Conservation (phyloP, 352 stramenopile species). For the Lagenidium sp. region DNA sequence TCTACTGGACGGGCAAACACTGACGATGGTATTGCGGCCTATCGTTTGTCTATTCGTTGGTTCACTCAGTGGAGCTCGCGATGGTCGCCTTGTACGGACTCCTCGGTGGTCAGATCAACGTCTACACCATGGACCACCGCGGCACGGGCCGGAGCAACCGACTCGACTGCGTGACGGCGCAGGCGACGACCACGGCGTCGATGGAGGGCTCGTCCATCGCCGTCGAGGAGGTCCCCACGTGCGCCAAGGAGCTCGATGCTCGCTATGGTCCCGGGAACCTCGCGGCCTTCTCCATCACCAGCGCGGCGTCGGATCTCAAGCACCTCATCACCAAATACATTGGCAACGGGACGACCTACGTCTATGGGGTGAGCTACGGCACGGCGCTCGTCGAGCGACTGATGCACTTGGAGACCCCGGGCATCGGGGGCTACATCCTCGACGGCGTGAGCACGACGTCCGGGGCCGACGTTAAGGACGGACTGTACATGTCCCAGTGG, state of each 20-base stretch:
- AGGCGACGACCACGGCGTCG: constrained; percentile 24
- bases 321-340: constrained; percentile 17
- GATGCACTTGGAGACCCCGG: constrained; percentile 25
- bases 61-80: constrained; percentile 3
- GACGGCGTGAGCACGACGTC: constrained; percentile 31
- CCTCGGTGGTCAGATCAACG: constrained; percentile 5
- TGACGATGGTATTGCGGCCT: too few relatives aligned
- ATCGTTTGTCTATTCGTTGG: too few relatives aligned
- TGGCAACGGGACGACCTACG: constrained; percentile 14
- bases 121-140: constrained; percentile 19
- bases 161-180: constrained; percentile 29
- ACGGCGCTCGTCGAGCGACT: constrained; percentile 31
- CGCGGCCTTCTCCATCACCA: constrained; percentile 35
- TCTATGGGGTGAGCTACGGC: constrained; percentile 44
- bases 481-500: constrained; percentile 2
- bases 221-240: constrained; percentile 18
- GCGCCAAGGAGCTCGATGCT: constrained; percentile 21
- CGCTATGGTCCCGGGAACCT: constrained; percentile 29
- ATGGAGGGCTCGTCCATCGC: constrained; percentile 13
- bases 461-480: constrained; percentile 7
- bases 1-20: too few relatives aligned
- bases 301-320: constrained; percentile 22
- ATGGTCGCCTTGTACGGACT: constrained; percentile 7
- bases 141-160: constrained; percentile 31
- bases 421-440: constrained; percentile 38